Percentiles rank a stretch among this genome's conserved stretches.
phyloP scores from a whole-genome alignment of 2,329 filamentous ascomycete genomes.

The Drechslerella dactyloides region DNA sequence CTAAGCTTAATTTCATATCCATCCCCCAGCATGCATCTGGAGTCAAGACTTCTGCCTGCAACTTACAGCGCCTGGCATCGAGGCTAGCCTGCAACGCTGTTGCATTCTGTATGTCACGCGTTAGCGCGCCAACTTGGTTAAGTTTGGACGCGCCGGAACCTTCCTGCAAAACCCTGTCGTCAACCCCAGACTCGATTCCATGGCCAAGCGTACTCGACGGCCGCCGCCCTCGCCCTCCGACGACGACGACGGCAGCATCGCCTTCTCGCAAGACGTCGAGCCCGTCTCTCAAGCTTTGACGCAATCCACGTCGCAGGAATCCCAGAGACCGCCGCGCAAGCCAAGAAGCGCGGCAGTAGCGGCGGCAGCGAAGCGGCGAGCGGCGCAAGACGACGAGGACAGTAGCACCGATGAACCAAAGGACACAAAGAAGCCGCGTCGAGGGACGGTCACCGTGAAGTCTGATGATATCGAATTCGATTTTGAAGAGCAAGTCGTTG shows the following conservation, averaged over 20 bases:
- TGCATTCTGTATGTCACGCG: neutral
- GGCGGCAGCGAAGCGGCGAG: constrained; percentile 22
- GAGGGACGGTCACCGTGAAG: constrained; percentile 24
- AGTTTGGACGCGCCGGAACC: neutral
- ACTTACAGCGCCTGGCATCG: too few species aligned
- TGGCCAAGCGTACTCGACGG: constrained; percentile 29
- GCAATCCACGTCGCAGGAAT: constrained; percentile 19
- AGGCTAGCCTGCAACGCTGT: constrained; percentile 1
- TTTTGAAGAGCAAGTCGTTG: constrained; percentile 36
- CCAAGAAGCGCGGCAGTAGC: constrained; percentile 29
- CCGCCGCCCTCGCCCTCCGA: constrained; percentile 18
- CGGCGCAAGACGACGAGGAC: constrained; percentile 19
- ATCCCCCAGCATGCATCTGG: too few species aligned
- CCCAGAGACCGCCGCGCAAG: constrained; percentile 14
- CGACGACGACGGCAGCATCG: constrained; percentile 29
- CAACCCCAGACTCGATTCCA: neutral
- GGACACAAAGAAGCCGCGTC: constrained; percentile 23
- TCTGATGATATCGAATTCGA: constrained; percentile 22
- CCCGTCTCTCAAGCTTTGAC: constrained; percentile 31
- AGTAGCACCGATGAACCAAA: constrained; percentile 14
- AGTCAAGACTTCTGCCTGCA: neutral
- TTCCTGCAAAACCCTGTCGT: neutral
- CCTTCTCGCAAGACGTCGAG: constrained; percentile 37
- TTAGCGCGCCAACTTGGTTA: neutral
- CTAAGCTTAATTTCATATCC: too few species aligned